Percentiles rank a stretch among this genome's conserved stretches.
phyloP scores from a whole-genome alignment of 176 grass and related monocot genomes.

The maize (Zea mays) region Zm-B73-REFERENCE-NAM-5.0 NC_050097.1:113874001-113874500 shows the following conservation, averaged over 20 bases:
- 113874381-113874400: background rate
- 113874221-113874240: background rate
- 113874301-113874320: background rate
- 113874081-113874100: background rate
- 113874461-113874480: background rate
- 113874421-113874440: background rate
- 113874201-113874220: background rate
- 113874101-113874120: background rate
- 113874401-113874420: background rate
- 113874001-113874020: background rate
- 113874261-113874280: background rate
- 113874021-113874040: background rate
- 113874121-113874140: background rate
- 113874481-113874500: background rate
- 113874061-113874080: background rate
- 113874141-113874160: too few species aligned
- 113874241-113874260: background rate
- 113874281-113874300: background rate
- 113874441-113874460: background rate
- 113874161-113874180: background rate
- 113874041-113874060: background rate
- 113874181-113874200: background rate
- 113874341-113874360: background rate
- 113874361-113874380: background rate
- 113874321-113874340: background rate